Base-by-base conservation (phyloP, 257 asterid species). In the Solanum rostratum region DNA sequence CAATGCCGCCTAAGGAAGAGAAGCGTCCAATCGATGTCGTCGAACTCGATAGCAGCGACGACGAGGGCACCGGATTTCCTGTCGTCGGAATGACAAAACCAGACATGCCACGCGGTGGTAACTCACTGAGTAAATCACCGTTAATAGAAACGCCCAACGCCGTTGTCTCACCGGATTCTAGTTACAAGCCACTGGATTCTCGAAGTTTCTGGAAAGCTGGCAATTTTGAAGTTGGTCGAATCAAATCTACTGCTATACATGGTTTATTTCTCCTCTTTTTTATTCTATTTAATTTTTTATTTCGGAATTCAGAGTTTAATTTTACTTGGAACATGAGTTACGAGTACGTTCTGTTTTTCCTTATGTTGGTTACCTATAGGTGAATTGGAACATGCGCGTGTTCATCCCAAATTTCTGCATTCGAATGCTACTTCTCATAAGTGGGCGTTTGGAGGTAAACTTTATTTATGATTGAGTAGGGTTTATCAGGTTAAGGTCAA, bases 171-270 rank as follows among this genome's bases (percentile, higher is more conserved):
- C 79, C 85, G 76, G 88, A 52, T 59, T 70, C 85, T 83, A 84
- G 55, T 84, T 49, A 84, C 83, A 88, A 13, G 82, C 92, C 92
- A 14, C 89, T 90, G 33, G 93, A 90, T 2, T 90, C 88, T 62
- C 93, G 97, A 60, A 93, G 99, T 89, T 96, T 96, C 93, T 96
- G 99, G 99, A 96, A 90, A 87, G 98, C 99, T 18, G 99, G 99
- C 24, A 93, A 85, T 63, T 91, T 86, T 83, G 97, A 91, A 87
- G 88, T 91, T 85, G 94, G 88, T 50, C 86, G 91, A 24, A 76
- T 85, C 29, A 88, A 70, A 43, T 85, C 93, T 22, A 66, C 87
- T 85, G 57, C 79, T 33, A 12, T 70, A 16, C 91, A 92, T 88
- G 98, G 85, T 89, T 59, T 13, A n/a, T 46, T 52, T 68, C 6